Evolutionary conservation across 2,329 filamentous ascomycete species (phyloP).

Genomic region (Didymella lethalis): DNA sequence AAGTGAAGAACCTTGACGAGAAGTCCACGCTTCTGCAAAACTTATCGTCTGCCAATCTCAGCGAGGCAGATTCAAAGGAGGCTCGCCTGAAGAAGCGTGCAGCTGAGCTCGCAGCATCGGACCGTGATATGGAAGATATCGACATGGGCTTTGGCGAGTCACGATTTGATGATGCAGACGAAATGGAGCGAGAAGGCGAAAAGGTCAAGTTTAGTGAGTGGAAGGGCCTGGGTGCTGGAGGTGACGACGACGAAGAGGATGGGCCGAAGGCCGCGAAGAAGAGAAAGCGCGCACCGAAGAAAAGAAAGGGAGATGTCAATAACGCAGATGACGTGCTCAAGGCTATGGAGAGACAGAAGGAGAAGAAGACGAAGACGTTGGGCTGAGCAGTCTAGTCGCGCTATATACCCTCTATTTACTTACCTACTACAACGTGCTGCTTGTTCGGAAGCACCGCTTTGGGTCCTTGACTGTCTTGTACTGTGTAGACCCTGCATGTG

Average conservation of each 20-base stretch:
- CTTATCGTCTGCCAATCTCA: slow-evolving; percentile 27
- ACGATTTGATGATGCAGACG: slow-evolving; percentile 86
- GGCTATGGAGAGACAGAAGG: slow-evolving; percentile 72
- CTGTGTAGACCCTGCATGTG: not conserved
- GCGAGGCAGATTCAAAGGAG: slow-evolving; percentile 61
- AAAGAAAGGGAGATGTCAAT: slow-evolving; percentile 80
- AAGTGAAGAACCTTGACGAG: slow-evolving; percentile 67
- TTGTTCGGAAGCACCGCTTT: not conserved
- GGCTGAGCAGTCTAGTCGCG: slow-evolving; percentile 8
- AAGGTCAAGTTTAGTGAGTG: slow-evolving; percentile 75
- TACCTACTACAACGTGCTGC: not conserved
- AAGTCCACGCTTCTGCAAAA: slow-evolving; percentile 55
- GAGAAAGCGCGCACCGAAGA: slow-evolving; percentile 75
- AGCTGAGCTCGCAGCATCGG: slow-evolving; percentile 74
- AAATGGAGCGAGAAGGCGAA: slow-evolving; percentile 67
- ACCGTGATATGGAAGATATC: slow-evolving; percentile 87
- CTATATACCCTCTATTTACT: slow-evolving; percentile 14
- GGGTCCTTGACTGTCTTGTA: not conserved
- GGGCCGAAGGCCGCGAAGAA: slow-evolving; percentile 59
- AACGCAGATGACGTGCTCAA: slow-evolving; percentile 81
- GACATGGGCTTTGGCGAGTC: slow-evolving; percentile 94
- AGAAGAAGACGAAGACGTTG: slow-evolving; percentile 42
- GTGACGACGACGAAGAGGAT: slow-evolving; percentile 55
- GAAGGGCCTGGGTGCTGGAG: slow-evolving; percentile 61
- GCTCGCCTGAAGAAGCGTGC: slow-evolving; percentile 68